These are phyloP conservation scores for Rhizophagus sp. DNA, from an alignment of 192 early-diverging fungal species.

Conservation along the genomic window DNA sequence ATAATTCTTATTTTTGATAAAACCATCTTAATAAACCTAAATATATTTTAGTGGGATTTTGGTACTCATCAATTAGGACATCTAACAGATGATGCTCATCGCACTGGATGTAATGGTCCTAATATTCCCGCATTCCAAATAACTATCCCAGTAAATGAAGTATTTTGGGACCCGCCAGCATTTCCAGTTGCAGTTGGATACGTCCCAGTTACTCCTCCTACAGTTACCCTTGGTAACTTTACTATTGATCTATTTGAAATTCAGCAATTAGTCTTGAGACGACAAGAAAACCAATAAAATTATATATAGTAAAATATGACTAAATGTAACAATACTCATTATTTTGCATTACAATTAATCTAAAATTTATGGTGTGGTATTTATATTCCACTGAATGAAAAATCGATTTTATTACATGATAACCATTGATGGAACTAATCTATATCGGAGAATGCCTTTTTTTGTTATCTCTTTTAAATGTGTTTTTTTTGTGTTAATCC, in stretches of 20 bases:
- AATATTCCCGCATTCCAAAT: slow-evolving; percentile 15
- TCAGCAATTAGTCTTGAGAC: slow-evolving; percentile 19
- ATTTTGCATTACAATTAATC: too few relatives aligned
- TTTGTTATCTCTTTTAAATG: too few relatives aligned
- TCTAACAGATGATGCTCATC: neutral
- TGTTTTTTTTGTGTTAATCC: too few relatives aligned
- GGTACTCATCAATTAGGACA: neutral
- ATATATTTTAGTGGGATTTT: neutral
- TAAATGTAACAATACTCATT: too few relatives aligned
- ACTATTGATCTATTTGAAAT: slow-evolving; percentile 21
- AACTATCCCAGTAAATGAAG: neutral
- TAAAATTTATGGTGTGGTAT: too few relatives aligned
- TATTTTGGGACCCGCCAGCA: slow-evolving; percentile 3
- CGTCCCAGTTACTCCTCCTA: neutral
- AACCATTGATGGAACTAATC: too few relatives aligned
- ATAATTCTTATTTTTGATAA: too few relatives aligned
- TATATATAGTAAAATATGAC: too few relatives aligned
- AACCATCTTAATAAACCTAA: neutral
- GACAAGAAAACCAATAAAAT: neutral
- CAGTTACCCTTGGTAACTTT: slow-evolving; percentile 22
- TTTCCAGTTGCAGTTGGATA: slow-evolving; percentile 1
- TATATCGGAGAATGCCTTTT: too few relatives aligned
- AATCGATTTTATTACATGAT: too few relatives aligned
- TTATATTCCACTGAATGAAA: too few relatives aligned
- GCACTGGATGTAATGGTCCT: slow-evolving; percentile 7